Percentiles rank a stretch among this genome's conserved stretches.
Conservation (phyloP, 2,329 filamentous ascomycete species). For the Thielaviopsis populi region DNA sequence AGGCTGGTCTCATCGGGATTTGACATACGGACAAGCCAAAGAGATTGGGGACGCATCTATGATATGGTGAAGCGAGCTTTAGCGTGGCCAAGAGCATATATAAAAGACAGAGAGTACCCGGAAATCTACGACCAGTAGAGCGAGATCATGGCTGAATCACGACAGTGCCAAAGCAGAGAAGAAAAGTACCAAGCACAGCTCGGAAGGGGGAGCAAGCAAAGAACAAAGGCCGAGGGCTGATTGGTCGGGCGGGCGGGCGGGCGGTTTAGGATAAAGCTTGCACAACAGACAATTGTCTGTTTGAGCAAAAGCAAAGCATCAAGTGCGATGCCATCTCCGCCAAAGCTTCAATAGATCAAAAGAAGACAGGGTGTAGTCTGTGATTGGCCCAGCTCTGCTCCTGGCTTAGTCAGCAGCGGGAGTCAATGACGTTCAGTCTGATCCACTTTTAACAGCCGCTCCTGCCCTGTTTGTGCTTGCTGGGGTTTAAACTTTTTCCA, state of each 20-base stretch:
- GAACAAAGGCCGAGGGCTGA: too few relatives aligned
- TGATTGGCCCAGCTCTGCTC: not conserved
- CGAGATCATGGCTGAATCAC: not conserved
- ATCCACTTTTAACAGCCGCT: not conserved
- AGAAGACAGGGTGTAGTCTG: slow-evolving; percentile 10
- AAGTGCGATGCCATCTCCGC: not conserved
- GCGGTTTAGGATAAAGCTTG: not conserved
- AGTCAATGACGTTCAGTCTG: not conserved
- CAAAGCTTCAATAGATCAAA: not conserved
- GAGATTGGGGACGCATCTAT: slow-evolving; percentile 6
- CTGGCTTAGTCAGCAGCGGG: not conserved
- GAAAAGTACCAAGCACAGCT: slow-evolving; percentile 7
- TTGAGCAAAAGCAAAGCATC: not conserved
- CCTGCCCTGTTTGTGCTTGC: not conserved
- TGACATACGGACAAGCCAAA: slow-evolving; percentile 10
- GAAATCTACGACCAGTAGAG: not conserved
- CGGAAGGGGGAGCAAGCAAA: not conserved
- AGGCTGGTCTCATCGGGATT: not conserved
- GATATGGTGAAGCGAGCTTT: not conserved
- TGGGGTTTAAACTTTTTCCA: slow-evolving; percentile 4
- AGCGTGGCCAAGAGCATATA: not conserved
- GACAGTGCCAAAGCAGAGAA: not conserved
- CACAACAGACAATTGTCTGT: not conserved
- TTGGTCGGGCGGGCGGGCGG: too few relatives aligned
- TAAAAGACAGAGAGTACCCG: not conserved